phyloP scores from a whole-genome alignment of 495 filamentous ascomycete genomes.

The Aspergillus hancockii region DNA sequence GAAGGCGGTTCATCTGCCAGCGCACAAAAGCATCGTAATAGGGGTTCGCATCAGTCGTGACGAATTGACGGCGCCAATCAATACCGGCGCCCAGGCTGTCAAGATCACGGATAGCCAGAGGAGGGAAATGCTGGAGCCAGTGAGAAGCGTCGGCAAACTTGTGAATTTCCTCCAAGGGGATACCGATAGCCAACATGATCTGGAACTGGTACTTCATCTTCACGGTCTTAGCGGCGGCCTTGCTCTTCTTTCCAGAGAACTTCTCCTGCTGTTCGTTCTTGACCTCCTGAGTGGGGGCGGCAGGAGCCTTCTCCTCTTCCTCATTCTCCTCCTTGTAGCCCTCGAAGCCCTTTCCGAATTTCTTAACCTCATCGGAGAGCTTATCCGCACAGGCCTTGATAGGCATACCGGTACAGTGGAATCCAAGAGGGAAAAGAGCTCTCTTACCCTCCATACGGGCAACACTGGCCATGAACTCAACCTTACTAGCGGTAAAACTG shows the following conservation, averaged over 20 bases:
- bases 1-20: constrained; percentile 96
- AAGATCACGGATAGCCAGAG: constrained; percentile 76
- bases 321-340: constrained; percentile 64
- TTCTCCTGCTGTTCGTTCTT: constrained; percentile 85
- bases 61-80: constrained; percentile 89
- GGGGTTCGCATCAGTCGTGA: constrained; percentile 95
- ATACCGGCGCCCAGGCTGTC: constrained; percentile 82
- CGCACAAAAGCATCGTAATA: constrained; percentile 95
- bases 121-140: constrained; percentile 89
- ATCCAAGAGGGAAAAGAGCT: constrained; percentile 85
- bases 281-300: constrained; percentile 59
- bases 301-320: constrained; percentile 38
- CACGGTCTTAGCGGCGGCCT: constrained; percentile 85
- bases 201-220: constrained; percentile 90
- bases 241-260: constrained; percentile 92
- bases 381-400: constrained; percentile 98
- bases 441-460: constrained; percentile 88
- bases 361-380: constrained; percentile 79
- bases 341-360: constrained; percentile 89
- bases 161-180: constrained; percentile 85
- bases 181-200: constrained; percentile 83
- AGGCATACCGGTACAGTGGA: constrained; percentile 96
- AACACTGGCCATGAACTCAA: constrained; percentile 85
- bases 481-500: constrained; percentile 83
- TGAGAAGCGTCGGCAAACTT: constrained; percentile 83